Percentiles rank a stretch among this genome's conserved stretches.
Evolutionary conservation across 2,329 filamentous ascomycete species (phyloP).

Genomic region (Tolypocladium ovalisporum): DNA sequence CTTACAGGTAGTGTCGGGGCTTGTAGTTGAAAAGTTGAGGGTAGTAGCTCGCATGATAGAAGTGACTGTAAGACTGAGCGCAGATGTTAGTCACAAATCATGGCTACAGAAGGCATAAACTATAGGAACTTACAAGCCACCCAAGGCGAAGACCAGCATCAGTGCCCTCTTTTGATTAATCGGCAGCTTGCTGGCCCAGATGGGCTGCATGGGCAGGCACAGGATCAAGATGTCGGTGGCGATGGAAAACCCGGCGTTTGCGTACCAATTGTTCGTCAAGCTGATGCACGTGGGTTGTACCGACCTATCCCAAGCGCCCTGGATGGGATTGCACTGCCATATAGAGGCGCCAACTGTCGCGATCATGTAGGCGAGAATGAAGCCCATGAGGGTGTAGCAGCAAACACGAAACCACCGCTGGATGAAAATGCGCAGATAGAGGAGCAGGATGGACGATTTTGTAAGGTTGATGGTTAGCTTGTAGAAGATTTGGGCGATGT

Average conservation of each 20-base stretch:
- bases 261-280: conserved; percentile 35
- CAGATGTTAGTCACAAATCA: neutral
- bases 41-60: conserved; percentile 30
- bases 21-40: conserved; percentile 25
- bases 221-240: conserved; percentile 34
- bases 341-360: conserved; percentile 33
- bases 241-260: conserved; percentile 36
- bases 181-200: conserved; percentile 33
- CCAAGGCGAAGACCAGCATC: conserved; percentile 30
- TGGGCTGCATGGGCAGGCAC: conserved; percentile 32
- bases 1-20: conserved; percentile 24
- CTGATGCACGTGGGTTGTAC: conserved; percentile 32
- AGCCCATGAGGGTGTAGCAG: conserved; percentile 27
- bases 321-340: conserved; percentile 38
- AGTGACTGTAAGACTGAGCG: conserved; percentile 23
- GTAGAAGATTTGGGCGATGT: conserved; percentile 40
- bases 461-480: conserved; percentile 42
- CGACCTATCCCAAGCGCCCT: conserved; percentile 32
- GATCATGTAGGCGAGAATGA: conserved; percentile 34
- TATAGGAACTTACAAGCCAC: conserved; percentile 25
- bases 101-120: neutral
- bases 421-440: conserved; percentile 44
- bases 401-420: conserved; percentile 31
- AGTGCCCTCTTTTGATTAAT: conserved; percentile 27
- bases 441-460: conserved; percentile 39